Evolutionary conservation across 345 rosid species (phyloP).

Genomic region (Camelina laxa): DNA sequence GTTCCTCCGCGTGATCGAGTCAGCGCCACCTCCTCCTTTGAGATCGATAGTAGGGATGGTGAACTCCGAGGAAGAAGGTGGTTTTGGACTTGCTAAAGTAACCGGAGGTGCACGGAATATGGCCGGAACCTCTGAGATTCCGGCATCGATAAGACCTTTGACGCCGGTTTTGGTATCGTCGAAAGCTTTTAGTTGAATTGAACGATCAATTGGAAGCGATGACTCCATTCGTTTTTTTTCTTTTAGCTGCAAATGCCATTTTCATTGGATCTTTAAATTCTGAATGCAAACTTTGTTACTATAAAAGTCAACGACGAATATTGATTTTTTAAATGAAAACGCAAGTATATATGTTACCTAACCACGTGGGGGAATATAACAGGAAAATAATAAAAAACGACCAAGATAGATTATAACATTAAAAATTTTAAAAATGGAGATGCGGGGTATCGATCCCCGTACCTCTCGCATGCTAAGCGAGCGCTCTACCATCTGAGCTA

Average conservation of each 20-base stretch:
- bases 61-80: constrained; percentile 22
- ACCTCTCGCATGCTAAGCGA: constrained; percentile 94
- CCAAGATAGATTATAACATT: background rate
- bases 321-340: background rate
- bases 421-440: constrained; percentile 48
- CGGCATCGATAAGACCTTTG: constrained; percentile 51
- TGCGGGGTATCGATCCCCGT: constrained; percentile 87
- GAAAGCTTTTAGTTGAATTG: constrained; percentile 46
- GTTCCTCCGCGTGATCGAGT: constrained; percentile 16
- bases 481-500: constrained; percentile 96
- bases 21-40: background rate
- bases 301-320: constrained; percentile 13
- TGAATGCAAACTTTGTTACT: background rate
- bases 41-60: constrained; percentile 55
- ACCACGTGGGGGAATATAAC: background rate
- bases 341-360: background rate
- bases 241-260: background rate
- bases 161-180: constrained; percentile 53
- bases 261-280: background rate
- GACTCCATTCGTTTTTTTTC: constrained; percentile 34
- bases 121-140: constrained; percentile 44
- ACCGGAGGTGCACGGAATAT: constrained; percentile 40
- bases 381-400: background rate
- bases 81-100: constrained; percentile 7
- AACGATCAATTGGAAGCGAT: constrained; percentile 31